Evolutionary conservation across 2,329 filamentous ascomycete genomes (phyloP), one percentile per base, ranked within the genome.

Genomic region (Keithomyces neogunnii): DNA sequence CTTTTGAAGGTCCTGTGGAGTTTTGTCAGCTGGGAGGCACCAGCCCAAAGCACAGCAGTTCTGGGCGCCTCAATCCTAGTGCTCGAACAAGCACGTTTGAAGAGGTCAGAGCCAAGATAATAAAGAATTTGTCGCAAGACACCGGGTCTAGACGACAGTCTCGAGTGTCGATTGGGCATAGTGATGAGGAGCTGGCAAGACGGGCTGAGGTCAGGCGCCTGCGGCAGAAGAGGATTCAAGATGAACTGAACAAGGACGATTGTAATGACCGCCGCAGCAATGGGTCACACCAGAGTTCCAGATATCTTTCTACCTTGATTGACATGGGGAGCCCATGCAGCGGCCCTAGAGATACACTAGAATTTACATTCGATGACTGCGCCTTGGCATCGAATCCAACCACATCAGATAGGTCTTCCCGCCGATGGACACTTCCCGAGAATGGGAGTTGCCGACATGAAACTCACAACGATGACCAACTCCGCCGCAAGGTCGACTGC

Each of bases 121-220:
- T 70, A 51, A 68, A 69, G 44, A 74, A 71, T 38, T 64, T 78
- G 5, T 77, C 76, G 2, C 66, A 72, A 29, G 73, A 74, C 26
- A 68, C 66, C 3, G 63, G 71, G 6, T 58, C 61, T 2, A 73
- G 68, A 45, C 62, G 70, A 32, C 67, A 66, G 36, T 71, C 72
- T 2, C 69, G 65, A 35, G 66, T 66, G 3, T 70, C 70, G 13
- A 63, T 73, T 33, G 72, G 74, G 10, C 71, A 69, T 47, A 78
- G 73, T 45, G 69, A 78, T 29, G 77, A 80, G 54, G 76, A 80
- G 55, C 59, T 79, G 43, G 74, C 77, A 48, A 70, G 78, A 31
- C 71, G 78, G 56, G 78, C 77, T 31, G 79, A 82, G 56, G 62
- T 83, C 50, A 77, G 72, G 56, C 71, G 78, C 26, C 65, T 82